These are phyloP conservation scores for Trametes pubescens DNA, from an alignment of 1,284 basidiomycete genomes.

Conservation along the genomic window DNA sequence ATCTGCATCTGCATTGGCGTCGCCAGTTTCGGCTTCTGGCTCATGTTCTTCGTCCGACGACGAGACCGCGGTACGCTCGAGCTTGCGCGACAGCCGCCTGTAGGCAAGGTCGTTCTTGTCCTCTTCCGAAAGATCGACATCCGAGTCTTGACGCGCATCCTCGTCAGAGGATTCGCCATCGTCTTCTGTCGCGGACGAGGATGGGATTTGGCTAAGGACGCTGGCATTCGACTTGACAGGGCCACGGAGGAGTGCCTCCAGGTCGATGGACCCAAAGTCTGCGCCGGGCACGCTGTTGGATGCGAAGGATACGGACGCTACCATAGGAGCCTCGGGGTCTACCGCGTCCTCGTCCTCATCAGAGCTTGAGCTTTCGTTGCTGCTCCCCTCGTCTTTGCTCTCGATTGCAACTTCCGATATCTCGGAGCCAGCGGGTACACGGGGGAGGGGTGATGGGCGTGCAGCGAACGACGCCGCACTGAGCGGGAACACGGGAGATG, in stretches of 20 bases:
- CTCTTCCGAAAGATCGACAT: slow-evolving; percentile 35
- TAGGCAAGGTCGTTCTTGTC: slow-evolving; percentile 36
- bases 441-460: slow-evolving; percentile 23
- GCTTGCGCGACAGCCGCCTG: slow-evolving; percentile 37
- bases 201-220: slow-evolving; percentile 36
- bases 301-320: background rate
- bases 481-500: slow-evolving; percentile 19
- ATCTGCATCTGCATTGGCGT: slow-evolving; percentile 9
- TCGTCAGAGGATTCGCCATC: slow-evolving; percentile 24
- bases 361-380: slow-evolving; percentile 39
- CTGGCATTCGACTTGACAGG: slow-evolving; percentile 32
- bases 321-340: background rate
- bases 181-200: slow-evolving; percentile 33
- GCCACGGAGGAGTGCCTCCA: slow-evolving; percentile 40
- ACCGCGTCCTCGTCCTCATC: slow-evolving; percentile 31
- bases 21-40: slow-evolving; percentile 16
- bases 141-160: slow-evolving; percentile 30
- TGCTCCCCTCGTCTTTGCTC: slow-evolving; percentile 42
- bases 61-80: slow-evolving; percentile 25
- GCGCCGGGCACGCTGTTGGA: background rate
- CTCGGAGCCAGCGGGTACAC: slow-evolving; percentile 39
- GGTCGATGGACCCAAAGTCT: slow-evolving; percentile 20
- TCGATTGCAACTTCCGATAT: slow-evolving; percentile 42
- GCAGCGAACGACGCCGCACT: slow-evolving; percentile 7
- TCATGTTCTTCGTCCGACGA: slow-evolving; percentile 40